Percentiles rank a stretch among this genome's conserved stretches.
These are phyloP conservation scores for Tuber indicum DNA, from an alignment of 495 filamentous ascomycete genomes.

Conservation along the genomic window DNA sequence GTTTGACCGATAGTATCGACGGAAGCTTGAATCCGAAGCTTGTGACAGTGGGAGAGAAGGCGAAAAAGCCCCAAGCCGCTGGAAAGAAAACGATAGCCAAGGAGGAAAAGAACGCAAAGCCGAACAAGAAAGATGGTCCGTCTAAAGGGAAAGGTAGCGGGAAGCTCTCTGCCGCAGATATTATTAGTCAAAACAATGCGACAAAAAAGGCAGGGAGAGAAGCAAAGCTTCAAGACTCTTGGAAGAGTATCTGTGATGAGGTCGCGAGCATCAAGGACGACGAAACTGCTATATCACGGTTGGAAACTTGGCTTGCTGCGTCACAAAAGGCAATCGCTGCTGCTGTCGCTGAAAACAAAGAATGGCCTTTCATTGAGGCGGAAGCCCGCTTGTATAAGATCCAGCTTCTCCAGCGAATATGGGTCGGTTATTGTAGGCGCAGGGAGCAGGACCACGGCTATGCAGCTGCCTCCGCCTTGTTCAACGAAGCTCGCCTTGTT, in stretches of 20 bases:
- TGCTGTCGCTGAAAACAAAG: constrained; percentile 35
- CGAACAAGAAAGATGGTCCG: constrained; percentile 14
- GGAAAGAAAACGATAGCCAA: constrained; percentile 14
- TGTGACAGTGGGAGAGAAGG: constrained; percentile 36
- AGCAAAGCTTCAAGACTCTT: constrained; percentile 29
- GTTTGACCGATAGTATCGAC: constrained; percentile 63
- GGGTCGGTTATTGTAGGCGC: constrained; percentile 42
- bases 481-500: constrained; percentile 33
- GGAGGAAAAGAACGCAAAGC: constrained; percentile 13
- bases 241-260: constrained; percentile 29
- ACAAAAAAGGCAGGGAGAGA: constrained; percentile 35
- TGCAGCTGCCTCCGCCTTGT: constrained; percentile 42
- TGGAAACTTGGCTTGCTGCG: constrained; percentile 27
- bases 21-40: constrained; percentile 50
- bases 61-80: constrained; percentile 2
- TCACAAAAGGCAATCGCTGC: constrained; percentile 26
- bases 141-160: constrained; percentile 28
- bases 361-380: constrained; percentile 41
- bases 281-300: constrained; percentile 21
- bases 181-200: constrained; percentile 32
- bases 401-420: constrained; percentile 42
- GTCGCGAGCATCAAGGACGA: constrained; percentile 27
- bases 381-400: constrained; percentile 46
- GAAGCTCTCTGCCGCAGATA: constrained; percentile 31
- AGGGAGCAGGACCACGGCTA: constrained; percentile 41